Conservation (phyloP, 1,139 yeast genomes). For the Candida sp. region DNA sequence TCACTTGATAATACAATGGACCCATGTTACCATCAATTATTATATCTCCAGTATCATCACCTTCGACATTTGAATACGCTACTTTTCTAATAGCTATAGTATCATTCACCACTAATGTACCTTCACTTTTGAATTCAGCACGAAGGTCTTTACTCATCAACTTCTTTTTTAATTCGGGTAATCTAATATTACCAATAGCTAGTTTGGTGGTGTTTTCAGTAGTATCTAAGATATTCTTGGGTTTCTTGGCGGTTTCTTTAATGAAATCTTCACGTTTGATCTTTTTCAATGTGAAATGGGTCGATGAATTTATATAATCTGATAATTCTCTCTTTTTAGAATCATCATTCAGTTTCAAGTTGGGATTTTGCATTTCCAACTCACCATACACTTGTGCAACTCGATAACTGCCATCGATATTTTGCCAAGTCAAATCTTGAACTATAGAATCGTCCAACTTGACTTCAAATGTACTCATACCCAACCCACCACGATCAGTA, state of each 20-base stretch:
- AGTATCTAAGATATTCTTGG: constrained; percentile 7
- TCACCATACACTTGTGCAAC: constrained; percentile 84
- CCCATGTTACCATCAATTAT: constrained; percentile 82
- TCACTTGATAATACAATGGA: constrained; percentile 74
- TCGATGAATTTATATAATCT: constrained; percentile 32
- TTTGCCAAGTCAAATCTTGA: constrained; percentile 76
- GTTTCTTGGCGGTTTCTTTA: constrained; percentile 4
- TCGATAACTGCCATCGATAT: constrained; percentile 72
- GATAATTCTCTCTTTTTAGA: constrained; percentile 17
- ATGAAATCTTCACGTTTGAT: constrained; percentile 10
- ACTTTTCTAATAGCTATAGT: constrained; percentile 72
- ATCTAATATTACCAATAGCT: constrained; percentile 85
- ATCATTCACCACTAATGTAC: constrained; percentile 83
- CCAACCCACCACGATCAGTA: constrained; percentile 23
- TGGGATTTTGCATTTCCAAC: constrained; percentile 43
- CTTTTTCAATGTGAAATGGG: constrained; percentile 36
- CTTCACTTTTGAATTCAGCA: constrained; percentile 93
- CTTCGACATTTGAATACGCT: constrained; percentile 37
- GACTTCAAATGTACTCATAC: constrained; percentile 66
- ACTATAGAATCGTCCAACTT: constrained; percentile 66
- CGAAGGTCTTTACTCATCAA: constrained; percentile 55
- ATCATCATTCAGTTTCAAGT: constrained; percentile 7
- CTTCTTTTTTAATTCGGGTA: constrained; percentile 74
- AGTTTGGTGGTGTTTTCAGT: constrained; percentile 35
- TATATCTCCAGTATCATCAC: constrained; percentile 70